Base-by-base conservation (phyloP, 1,284 basidiomycete species). In the Marasmius fiardii region DNA sequence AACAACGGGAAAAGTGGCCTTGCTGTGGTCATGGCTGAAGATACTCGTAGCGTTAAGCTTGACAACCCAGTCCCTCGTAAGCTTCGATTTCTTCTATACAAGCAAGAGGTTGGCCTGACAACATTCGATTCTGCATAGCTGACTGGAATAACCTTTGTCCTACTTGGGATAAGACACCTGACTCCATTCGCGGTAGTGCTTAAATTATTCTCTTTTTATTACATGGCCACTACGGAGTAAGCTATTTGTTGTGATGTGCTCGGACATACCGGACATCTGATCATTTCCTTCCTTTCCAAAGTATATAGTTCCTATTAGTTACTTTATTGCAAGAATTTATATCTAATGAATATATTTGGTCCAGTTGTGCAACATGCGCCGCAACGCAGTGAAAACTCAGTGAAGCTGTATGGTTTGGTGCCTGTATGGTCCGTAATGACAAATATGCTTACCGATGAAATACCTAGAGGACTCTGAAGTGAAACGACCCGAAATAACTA, bases 21-120 rank as follows among this genome's bases (percentile, higher is more conserved):
- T 23, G 73, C 74, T 14, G 64, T 76, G 28, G 74, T 76, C 3
- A 71, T 77, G 44, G 73, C 73, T 1, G 73, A 77, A 58, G 67
- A 74, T 55, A 57, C 65, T 3, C 55, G 52, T 16, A 59, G 56
- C 7, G 58, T 68, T 18, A 50, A 59, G 18, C 52, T 54, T 20
- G 57, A 59, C 10, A 44, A 49, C 18, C 61, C 61, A 11, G 50
- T 63, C 8, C 43, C 64, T 61, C 43, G 61, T 57, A 18, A 14
- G 52, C 45, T 21, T 16, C 23, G 59, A 20, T 14, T 53, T 21
- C 35, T 41, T 34, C 31, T 47, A 37, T 37, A 8, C 16, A 44
- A 26, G 6, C 20, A 14, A n/a, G 28, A 23, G 16, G 14, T 8
- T 16, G 16, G 5, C 37, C 21, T 37, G 28, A 31, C 28, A 31